Conservation (phyloP, 257 asterid genomes). For the Nicotiana tomentosiformis region DNA sequence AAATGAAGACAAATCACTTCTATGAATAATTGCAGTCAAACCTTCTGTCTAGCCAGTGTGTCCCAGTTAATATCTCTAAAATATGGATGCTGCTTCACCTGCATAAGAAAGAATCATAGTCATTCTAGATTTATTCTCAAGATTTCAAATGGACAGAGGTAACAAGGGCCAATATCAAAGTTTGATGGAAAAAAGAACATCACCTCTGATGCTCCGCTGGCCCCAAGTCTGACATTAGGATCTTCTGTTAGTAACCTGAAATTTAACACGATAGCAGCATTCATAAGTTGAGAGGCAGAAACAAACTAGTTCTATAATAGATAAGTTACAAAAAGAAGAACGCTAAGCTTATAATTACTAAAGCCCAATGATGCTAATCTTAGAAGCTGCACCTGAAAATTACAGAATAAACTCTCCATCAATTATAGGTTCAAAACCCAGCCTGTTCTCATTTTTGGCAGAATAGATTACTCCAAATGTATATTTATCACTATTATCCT, state of each 20-base stretch:
- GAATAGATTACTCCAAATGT: neutral
- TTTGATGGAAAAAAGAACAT: neutral
- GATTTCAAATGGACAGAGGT: neutral
- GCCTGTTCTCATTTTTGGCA: neutral
- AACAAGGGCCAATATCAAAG: neutral
- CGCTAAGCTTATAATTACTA: neutral
- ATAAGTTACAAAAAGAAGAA: neutral
- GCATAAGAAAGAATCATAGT: slow-evolving; percentile 12
- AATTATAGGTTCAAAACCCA: neutral
- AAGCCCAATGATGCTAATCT: neutral
- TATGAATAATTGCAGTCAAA: slow-evolving; percentile 13
- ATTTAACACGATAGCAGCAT: slow-evolving; percentile 1
- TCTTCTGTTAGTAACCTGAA: slow-evolving; percentile 89
- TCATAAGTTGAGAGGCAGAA: neutral
- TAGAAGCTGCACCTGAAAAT: neutral
- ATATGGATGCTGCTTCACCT: slow-evolving; percentile 94
- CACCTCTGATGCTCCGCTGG: slow-evolving; percentile 92
- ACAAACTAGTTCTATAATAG: neutral
- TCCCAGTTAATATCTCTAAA: slow-evolving; percentile 98
- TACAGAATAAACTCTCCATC: neutral
- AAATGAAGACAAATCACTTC: neutral
- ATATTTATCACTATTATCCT: neutral
- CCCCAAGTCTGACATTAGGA: slow-evolving; percentile 95
- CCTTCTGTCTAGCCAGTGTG: slow-evolving; percentile 98
- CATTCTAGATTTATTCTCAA: neutral